phyloP scores from a whole-genome alignment of 2,329 filamentous ascomycete genomes.

The Chaetomiaceae sp. region DNA sequence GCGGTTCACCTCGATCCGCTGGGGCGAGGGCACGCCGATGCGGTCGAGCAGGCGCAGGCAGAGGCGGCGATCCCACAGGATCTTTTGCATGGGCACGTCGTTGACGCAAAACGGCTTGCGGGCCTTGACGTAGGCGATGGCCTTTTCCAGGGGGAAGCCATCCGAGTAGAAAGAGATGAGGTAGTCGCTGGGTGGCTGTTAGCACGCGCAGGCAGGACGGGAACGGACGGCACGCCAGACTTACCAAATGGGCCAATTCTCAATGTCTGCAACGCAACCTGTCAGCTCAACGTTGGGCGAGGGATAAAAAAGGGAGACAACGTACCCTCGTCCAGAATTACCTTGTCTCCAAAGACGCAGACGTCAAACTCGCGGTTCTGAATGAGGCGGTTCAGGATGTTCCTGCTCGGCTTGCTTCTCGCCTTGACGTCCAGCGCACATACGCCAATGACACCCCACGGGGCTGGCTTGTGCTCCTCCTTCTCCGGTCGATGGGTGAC shows the following conservation, averaged over 20 bases:
- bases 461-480: slow-evolving; percentile 60
- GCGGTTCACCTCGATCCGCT: slow-evolving; percentile 82
- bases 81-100: slow-evolving; percentile 93
- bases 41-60: slow-evolving; percentile 85
- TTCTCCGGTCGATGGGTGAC: slow-evolving; percentile 48
- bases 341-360: slow-evolving; percentile 96
- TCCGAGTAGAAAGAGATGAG: slow-evolving; percentile 98
- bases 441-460: slow-evolving; percentile 74
- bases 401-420: slow-evolving; percentile 91
- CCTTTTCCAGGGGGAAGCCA: slow-evolving; percentile 93
- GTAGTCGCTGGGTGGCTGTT: slow-evolving; percentile 60
- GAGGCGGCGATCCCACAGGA: slow-evolving; percentile 90
- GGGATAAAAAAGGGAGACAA: slow-evolving; percentile 5
- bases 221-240: too few relatives aligned
- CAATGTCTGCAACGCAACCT: slow-evolving; percentile 54
- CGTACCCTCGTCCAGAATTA: slow-evolving; percentile 85
- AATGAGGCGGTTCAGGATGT: slow-evolving; percentile 89
- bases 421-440: slow-evolving; percentile 95
- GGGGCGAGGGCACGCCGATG: slow-evolving; percentile 83
- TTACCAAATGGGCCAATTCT: slow-evolving; percentile 90
- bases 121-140: slow-evolving; percentile 88
- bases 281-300: slow-evolving; percentile 14
- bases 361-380: slow-evolving; percentile 92
- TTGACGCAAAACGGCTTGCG: slow-evolving; percentile 97
- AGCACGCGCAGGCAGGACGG: not conserved